These are phyloP conservation scores for Zychaea mexicana DNA, from an alignment of 371 early-diverging fungal genomes.

Conservation along the genomic window DNA sequence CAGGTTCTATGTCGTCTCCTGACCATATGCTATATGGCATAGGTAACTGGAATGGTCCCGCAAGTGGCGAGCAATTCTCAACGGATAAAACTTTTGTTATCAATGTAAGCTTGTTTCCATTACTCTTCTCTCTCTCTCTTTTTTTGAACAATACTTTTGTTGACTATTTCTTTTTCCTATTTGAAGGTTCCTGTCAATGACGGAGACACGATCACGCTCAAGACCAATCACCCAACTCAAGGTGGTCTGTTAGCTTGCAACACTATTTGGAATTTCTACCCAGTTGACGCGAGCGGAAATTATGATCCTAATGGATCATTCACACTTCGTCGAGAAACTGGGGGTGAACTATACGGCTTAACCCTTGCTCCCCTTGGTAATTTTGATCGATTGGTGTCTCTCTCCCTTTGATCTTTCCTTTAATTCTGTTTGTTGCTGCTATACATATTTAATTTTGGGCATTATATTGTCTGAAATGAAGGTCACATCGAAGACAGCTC, in stretches of 20 bases:
- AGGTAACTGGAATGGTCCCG: constrained; percentile 20
- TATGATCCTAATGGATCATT: constrained; percentile 14
- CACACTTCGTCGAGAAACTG: constrained; percentile 12
- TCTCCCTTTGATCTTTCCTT: too few species aligned
- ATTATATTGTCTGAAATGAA: too few species aligned
- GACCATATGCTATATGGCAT: constrained; percentile 7
- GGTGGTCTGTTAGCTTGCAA: constrained; percentile 8
- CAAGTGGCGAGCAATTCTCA: not conserved
- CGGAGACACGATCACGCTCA: constrained; percentile 11
- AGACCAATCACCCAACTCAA: not conserved
- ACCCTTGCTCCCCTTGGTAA: constrained; percentile 25
- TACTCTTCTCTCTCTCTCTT: too few species aligned
- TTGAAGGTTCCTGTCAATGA: constrained; percentile 19
- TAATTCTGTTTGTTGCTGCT: too few species aligned
- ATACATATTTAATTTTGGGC: too few species aligned
- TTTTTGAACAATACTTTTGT: not conserved
- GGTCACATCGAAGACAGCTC: constrained; percentile 13
- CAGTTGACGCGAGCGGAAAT: constrained; percentile 9
- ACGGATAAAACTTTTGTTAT: constrained; percentile 9
- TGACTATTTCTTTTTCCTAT: not conserved
- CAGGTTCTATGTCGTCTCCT: constrained; percentile 4
- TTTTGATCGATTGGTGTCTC: too few species aligned
- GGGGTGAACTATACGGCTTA: constrained; percentile 17
- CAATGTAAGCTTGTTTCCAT: constrained; percentile 16
- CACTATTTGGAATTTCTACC: constrained; percentile 24